Evolutionary conservation across 164 flowering plant genomes (phyloP).

Genomic region (Houttuynia cordata): DNA sequence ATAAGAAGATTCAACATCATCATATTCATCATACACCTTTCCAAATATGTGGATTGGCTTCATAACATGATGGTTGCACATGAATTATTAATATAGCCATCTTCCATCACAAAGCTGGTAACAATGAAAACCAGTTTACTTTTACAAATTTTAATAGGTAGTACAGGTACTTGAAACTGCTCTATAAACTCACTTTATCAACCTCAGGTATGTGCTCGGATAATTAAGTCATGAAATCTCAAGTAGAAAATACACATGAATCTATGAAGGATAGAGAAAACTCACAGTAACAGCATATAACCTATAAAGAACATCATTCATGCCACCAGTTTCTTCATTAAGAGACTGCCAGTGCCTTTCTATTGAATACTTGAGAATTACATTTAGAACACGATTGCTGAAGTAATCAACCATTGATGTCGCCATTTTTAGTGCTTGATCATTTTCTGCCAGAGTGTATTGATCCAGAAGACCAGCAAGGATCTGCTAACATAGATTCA

Average conservation of each 20-base stretch:
- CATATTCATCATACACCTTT: too few relatives aligned
- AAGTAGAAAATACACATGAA: too few relatives aligned
- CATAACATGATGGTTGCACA: too few relatives aligned
- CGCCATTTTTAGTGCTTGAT: constrained; percentile 56
- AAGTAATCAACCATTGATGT: constrained; percentile 82
- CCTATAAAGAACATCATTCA: constrained; percentile 87
- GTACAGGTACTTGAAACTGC: neutral
- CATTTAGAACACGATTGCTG: constrained; percentile 70
- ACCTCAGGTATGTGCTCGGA: too few relatives aligned
- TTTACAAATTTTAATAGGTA: neutral
- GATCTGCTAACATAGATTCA: constrained; percentile 32
- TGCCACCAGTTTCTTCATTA: constrained; percentile 95
- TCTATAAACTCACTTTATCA: too few relatives aligned
- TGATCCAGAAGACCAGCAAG: constrained; percentile 94
- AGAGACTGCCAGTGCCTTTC: constrained; percentile 62
- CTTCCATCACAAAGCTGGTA: too few relatives aligned
- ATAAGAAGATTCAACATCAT: too few relatives aligned
- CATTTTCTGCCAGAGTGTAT: constrained; percentile 43
- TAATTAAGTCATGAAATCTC: too few relatives aligned
- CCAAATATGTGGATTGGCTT: too few relatives aligned
- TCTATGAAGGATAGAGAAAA: neutral
- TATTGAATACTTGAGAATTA: constrained; percentile 40
- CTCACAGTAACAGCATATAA: constrained; percentile 55
- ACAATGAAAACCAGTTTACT: too few relatives aligned
- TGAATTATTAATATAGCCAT: too few relatives aligned